Base-by-base conservation (phyloP, 257 asterid genomes). In the Henckelia pumila region DNA sequence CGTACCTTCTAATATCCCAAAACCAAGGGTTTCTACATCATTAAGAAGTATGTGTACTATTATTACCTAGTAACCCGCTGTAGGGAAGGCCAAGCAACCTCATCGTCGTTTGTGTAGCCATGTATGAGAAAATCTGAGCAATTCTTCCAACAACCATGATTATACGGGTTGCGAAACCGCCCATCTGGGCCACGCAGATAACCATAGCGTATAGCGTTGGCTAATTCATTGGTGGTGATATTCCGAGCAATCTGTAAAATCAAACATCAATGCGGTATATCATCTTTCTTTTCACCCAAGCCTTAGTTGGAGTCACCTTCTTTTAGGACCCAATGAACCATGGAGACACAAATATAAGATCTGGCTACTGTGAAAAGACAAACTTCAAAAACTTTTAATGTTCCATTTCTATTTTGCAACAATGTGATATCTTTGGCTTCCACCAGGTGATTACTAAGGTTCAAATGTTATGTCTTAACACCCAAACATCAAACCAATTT, bases 121-220 rank as follows among this genome's bases (percentile, higher is more conserved):
- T 85, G 66, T 73, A 88, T 78, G 28, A 88, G 20, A 75, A 94
- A 94, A 83, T 91, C 95, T 0, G 93, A 76, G 83, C 95, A 94
- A 60, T 94, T 94, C 88, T 84, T 91, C 80, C 89, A 73, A 66
- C 92, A 91, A 9, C 99, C 99, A 65, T 87, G 95, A 77, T 91
- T 88, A 68, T 94, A 91, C 3, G 99, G 97, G 76, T 94, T 94
- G 64, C 96, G 75, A 64, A 94, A 94, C 47, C 82, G 83, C 26
- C 97, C 99, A 44, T 94, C 91, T 68, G 98, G 96, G 17, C 96
- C 98, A 5, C 83, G 96, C 13, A 94, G 96, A 81, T 94, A 94
- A 13, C 86, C 95, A 69, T 94, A 94, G 1, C 99, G 88, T 24
- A 71, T 47, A 59, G 89, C 86, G 72, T 94, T 94, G 63, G 99